Percentiles rank a stretch among this genome's conserved stretches.
Conservation (phyloP, 257 asterid species). For the Prunella vulgaris region DNA sequence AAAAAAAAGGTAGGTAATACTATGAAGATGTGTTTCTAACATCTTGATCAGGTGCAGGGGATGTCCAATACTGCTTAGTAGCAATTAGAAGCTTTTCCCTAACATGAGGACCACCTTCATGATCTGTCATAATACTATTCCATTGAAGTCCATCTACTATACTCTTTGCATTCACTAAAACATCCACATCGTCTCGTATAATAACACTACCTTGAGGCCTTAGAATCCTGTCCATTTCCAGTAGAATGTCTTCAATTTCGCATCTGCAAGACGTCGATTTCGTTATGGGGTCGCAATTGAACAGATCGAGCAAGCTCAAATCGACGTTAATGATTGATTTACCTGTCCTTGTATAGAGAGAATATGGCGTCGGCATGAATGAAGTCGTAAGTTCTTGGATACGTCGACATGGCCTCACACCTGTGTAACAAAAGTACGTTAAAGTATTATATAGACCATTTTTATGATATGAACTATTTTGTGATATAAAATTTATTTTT, state of each 20-base stretch:
- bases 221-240: constrained; percentile 82
- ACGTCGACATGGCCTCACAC: constrained; percentile 97
- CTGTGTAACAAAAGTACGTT: constrained; percentile 20
- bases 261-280: constrained; percentile 40
- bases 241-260: constrained; percentile 57
- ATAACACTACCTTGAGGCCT: constrained; percentile 86
- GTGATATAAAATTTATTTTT: no score
- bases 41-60: constrained; percentile 45
- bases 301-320: background rate
- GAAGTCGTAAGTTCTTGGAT: constrained; percentile 92
- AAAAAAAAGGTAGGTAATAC: background rate
- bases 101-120: constrained; percentile 82
- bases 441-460: no score
- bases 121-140: constrained; percentile 77
- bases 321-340: background rate
- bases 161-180: constrained; percentile 54
- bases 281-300: background rate
- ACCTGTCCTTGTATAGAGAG: constrained; percentile 74
- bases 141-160: constrained; percentile 67
- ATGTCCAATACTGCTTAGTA: constrained; percentile 84
- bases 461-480: no score
- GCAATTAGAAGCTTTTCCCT: constrained; percentile 80
- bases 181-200: constrained; percentile 79
- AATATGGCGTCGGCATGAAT: constrained; percentile 71
- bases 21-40: constrained; percentile 31